Evolutionary conservation across 176 grass and related monocot species (phyloP).

Genomic region (Avena sativa): DNA sequence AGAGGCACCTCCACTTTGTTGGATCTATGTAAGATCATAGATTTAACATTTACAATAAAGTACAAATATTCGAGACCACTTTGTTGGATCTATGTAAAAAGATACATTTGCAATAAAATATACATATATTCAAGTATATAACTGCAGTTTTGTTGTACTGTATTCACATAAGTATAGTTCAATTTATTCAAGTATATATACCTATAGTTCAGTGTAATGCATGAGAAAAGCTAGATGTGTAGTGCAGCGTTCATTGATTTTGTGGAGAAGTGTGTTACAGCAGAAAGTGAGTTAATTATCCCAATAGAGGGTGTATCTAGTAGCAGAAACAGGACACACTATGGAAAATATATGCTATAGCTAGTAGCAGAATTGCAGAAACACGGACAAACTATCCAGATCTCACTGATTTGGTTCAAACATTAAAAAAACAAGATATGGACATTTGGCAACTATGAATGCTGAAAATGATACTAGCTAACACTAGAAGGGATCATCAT

Average conservation of each 20-base stretch:
- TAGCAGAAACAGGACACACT: too few species aligned
- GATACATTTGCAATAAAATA: neutral
- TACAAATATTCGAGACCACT: slow-evolving; percentile 7
- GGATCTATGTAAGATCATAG: slow-evolving; percentile 1
- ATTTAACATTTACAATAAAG: slow-evolving; percentile 12
- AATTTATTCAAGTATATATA: neutral
- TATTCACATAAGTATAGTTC: neutral
- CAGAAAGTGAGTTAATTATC: neutral
- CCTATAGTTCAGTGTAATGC: neutral
- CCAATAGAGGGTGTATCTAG: neutral
- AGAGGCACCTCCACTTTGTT: slow-evolving; percentile 1
- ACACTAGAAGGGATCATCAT: too few species aligned
- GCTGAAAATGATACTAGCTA: neutral
- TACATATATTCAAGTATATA: neutral
- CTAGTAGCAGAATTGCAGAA: too few species aligned
- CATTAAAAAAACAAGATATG: slow-evolving; percentile 21
- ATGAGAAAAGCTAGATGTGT: neutral
- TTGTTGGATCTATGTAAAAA: slow-evolving; percentile 14
- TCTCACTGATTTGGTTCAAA: neutral
- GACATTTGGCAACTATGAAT: neutral
- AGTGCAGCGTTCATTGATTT: neutral
- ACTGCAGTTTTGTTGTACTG: neutral
- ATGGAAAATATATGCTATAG: too few species aligned
- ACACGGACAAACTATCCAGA: too few species aligned
- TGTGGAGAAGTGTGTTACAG: neutral